These are phyloP conservation scores for Fibroporia radiculosa DNA, from an alignment of 768 basidiomycete species.

Conservation along the genomic window DNA sequence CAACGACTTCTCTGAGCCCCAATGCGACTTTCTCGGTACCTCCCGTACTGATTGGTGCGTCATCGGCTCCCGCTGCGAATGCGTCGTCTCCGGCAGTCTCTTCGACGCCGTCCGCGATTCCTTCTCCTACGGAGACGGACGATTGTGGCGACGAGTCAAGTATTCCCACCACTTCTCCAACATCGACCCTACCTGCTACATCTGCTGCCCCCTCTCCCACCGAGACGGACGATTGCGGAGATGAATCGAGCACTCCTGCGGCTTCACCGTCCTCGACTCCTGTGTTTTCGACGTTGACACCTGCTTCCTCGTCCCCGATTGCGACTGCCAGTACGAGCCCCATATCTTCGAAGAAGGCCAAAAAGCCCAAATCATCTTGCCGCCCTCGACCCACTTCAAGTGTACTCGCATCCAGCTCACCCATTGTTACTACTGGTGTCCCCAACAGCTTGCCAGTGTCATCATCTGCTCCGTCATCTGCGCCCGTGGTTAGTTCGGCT, in stretches of 20 bases:
- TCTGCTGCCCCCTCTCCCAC: no score
- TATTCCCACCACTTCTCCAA: not conserved
- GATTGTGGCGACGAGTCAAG: no score
- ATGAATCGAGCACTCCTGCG: no score
- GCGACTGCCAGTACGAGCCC: not conserved
- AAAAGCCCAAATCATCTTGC: not conserved
- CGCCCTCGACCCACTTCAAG: not conserved
- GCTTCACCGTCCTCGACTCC: no score
- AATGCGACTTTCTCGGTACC: constrained; percentile 4
- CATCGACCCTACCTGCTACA: not conserved
- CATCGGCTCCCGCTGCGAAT: constrained; percentile 4
- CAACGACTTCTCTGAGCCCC: not conserved
- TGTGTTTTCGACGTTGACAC: not conserved
- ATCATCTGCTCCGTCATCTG: not conserved
- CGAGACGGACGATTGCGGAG: no score
- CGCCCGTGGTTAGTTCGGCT: not conserved
- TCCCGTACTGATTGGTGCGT: constrained; percentile 4
- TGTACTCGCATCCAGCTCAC: not conserved
- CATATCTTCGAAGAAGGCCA: not conserved
- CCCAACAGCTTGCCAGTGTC: not conserved
- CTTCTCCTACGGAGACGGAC: no score
- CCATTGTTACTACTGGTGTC: not conserved
- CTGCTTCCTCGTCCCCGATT: not conserved
- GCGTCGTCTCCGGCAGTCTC: constrained; percentile 1
- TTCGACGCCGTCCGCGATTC: not conserved